Conservation (phyloP, 2,329 filamentous ascomycete species). For the Lachnellula suecica region DNA sequence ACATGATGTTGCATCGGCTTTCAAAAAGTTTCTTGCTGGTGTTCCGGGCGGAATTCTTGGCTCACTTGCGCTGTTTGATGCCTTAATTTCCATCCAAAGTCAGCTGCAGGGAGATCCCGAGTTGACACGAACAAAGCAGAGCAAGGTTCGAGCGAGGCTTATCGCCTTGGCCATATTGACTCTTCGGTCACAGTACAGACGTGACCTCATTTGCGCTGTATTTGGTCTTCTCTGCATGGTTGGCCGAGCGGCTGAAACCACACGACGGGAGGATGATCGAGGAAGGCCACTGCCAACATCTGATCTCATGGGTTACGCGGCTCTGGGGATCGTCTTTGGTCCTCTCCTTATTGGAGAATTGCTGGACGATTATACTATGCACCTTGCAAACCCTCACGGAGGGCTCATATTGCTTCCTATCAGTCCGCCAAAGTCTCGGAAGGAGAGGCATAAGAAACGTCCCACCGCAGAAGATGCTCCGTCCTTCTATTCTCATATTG, state of each 20-base stretch:
- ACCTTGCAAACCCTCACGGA: conserved; percentile 26
- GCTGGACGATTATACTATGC: conserved; percentile 47
- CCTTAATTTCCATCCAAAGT: conserved; percentile 59
- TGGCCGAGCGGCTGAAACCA: conserved; percentile 54
- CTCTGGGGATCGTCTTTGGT: conserved; percentile 64
- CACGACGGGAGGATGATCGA: conserved; percentile 49
- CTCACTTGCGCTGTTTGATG: conserved; percentile 59
- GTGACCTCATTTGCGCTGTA: conserved; percentile 65
- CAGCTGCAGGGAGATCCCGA: conserved; percentile 54
- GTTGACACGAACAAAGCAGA: conserved; percentile 51
- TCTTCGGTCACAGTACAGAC: conserved; percentile 57
- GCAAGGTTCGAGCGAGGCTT: conserved; percentile 59
- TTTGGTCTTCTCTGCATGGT: conserved; percentile 65
- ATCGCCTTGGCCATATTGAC: conserved; percentile 63
- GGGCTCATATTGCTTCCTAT: conserved; percentile 28
- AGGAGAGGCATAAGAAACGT: conserved; percentile 38
- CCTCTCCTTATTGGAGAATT: conserved; percentile 61
- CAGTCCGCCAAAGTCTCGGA: conserved; percentile 41
- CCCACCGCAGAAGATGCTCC: conserved; percentile 23
- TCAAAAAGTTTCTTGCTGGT: conserved; percentile 63
- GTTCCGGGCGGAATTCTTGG: conserved; percentile 67
- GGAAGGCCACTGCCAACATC: conserved; percentile 52
- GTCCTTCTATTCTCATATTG: conserved; percentile 36
- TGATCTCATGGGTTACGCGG: conserved; percentile 63
- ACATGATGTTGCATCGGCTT: conserved; percentile 66